phyloP scores from a whole-genome alignment of 768 basidiomycete species.

The Lactarius sanguifluus region DNA sequence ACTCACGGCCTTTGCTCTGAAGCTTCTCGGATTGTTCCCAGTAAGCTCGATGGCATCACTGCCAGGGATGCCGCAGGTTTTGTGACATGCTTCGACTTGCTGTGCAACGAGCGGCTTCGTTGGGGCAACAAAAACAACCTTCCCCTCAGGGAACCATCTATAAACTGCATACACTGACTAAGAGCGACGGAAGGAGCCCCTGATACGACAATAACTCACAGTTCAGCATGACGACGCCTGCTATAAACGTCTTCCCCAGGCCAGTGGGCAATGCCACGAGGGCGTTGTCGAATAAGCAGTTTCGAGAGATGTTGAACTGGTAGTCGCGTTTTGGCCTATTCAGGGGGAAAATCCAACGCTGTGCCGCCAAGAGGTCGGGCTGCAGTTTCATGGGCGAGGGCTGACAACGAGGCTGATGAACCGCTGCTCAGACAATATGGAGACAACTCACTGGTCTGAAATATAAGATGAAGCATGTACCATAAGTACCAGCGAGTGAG shows the following conservation, averaged over 20 bases:
- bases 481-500: background rate
- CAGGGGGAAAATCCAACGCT: conserved; percentile 89
- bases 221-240: conserved; percentile 94
- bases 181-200: conserved; percentile 5
- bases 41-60: conserved; percentile 84
- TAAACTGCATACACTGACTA: conserved; percentile 54
- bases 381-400: conserved; percentile 74
- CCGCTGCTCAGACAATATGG: background rate
- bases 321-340: conserved; percentile 90
- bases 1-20: conserved; percentile 62
- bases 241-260: conserved; percentile 96
- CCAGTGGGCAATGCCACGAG: conserved; percentile 95
- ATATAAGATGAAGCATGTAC: background rate
- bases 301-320: conserved; percentile 88
- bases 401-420: conserved; percentile 38
- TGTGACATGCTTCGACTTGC: conserved; percentile 91
- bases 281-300: conserved; percentile 87
- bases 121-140: conserved; percentile 93
- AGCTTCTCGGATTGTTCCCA: conserved; percentile 58
- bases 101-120: conserved; percentile 96
- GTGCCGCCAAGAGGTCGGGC: conserved; percentile 73
- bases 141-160: conserved; percentile 90
- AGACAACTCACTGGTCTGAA: conserved; percentile 21
- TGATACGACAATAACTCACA: conserved; percentile 49
- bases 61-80: conserved; percentile 90